Percentiles rank a stretch among this genome's conserved stretches.
phyloP scores from a whole-genome alignment of 192 early-diverging fungal species.

The Phycomyces nitens region DNA sequence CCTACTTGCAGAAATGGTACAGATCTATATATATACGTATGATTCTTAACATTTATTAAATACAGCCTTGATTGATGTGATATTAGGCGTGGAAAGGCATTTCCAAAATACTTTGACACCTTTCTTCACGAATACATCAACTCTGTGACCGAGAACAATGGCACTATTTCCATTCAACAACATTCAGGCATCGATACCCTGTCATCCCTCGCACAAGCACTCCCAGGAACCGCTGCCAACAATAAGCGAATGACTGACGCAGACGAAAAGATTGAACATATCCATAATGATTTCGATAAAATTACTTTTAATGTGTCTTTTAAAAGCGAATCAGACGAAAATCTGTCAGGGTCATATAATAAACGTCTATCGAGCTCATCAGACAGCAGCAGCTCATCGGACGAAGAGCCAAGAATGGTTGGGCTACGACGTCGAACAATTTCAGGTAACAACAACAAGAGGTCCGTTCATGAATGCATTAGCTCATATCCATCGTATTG shows the following conservation, averaged over 20 bases:
- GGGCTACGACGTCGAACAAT: constrained; percentile 12
- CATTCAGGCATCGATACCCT: constrained; percentile 13
- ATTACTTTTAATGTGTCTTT: constrained; percentile 57
- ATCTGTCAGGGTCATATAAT: neutral
- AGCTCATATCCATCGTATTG: neutral
- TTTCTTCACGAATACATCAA: constrained; percentile 73
- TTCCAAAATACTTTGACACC: constrained; percentile 70
- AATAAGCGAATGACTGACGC: constrained; percentile 42
- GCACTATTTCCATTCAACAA: constrained; percentile 3
- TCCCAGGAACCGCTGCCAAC: constrained; percentile 8
- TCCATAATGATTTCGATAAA: constrained; percentile 72
- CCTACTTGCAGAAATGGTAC: constrained; percentile 75
- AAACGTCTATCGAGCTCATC: too few relatives aligned
- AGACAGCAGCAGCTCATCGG: too few relatives aligned
- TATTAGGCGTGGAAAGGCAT: constrained; percentile 64
- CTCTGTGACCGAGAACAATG: constrained; percentile 53
- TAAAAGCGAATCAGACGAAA: constrained; percentile 1
- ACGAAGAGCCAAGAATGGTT: neutral
- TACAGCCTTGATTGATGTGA: too few relatives aligned
- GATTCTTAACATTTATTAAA: neutral
- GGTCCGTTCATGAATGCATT: neutral
- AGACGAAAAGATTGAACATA: constrained; percentile 72
- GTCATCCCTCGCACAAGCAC: constrained; percentile 12
- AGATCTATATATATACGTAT: neutral
- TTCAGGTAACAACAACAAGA: constrained; percentile 7